A percentile compares a stretch with the other conserved stretches of the same genome.
These are phyloP conservation scores for Elymus sibiricus DNA, from an alignment of 176 grass and related monocot genomes.

Conservation along the genomic window DNA sequence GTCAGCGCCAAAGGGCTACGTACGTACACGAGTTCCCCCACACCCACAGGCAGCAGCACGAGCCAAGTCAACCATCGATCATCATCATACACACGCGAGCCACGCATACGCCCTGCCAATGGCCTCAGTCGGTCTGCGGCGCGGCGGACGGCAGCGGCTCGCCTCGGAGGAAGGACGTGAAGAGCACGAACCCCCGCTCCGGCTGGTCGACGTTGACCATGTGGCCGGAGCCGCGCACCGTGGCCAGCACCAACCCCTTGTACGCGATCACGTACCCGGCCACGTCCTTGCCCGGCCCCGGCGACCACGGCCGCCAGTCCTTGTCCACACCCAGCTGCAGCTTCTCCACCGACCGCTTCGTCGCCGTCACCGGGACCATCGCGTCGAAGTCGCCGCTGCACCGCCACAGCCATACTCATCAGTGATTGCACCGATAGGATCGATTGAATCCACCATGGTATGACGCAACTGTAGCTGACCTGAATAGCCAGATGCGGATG, in stretches of 20 bases:
- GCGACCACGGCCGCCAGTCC: conserved; percentile 58
- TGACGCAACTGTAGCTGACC: background rate
- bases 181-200: conserved; percentile 27
- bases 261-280: conserved; percentile 57
- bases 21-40: background rate
- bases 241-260: conserved; percentile 42
- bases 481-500: conserved; percentile 49
- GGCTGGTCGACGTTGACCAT: conserved; percentile 46
- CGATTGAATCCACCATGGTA: too few species aligned
- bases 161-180: conserved; percentile 39
- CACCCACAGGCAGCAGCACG: background rate
- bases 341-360: conserved; percentile 40
- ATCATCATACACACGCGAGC: background rate
- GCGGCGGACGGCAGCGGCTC: conserved; percentile 19
- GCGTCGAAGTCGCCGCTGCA: conserved; percentile 57
- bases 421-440: too few species aligned
- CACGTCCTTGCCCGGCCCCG: conserved; percentile 28
- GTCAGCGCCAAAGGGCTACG: background rate
- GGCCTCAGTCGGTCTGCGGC: background rate
- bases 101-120: background rate
- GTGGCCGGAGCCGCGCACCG: conserved; percentile 59
- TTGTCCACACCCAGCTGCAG: conserved; percentile 21
- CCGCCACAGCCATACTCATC: background rate
- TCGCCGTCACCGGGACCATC: conserved; percentile 54
- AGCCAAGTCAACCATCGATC: too few species aligned